Percentiles rank a stretch among this genome's conserved stretches.
phyloP scores from a whole-genome alignment of 225 moss, liverwort and hornwort genomes.

The Marchantia paleacea region DNA sequence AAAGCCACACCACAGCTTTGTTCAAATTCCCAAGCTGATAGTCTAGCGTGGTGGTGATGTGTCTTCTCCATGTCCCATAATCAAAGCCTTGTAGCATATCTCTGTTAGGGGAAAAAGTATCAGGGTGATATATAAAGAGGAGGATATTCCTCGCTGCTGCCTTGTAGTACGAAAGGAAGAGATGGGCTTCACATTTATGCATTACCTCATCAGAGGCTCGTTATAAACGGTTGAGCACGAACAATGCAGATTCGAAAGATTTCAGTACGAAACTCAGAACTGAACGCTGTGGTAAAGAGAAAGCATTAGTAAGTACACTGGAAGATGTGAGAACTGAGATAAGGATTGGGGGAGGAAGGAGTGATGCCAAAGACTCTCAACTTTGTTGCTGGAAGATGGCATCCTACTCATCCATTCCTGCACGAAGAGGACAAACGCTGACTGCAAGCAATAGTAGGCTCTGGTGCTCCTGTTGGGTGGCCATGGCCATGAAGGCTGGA shows the following conservation, averaged over 20 bases:
- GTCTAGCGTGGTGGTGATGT: neutral
- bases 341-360: slow-evolving; percentile 1
- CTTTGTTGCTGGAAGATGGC: neutral
- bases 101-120: neutral
- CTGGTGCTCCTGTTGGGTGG: neutral
- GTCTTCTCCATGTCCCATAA: neutral
- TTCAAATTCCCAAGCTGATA: neutral
- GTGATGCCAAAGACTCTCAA: neutral
- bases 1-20: neutral
- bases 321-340: neutral
- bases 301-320: neutral
- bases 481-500: neutral
- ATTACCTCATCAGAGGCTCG: neutral
- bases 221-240: neutral
- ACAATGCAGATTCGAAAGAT: neutral
- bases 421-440: slow-evolving; percentile 12
- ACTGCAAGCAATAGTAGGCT: neutral
- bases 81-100: neutral
- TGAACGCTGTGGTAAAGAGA: neutral
- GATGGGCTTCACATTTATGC: neutral
- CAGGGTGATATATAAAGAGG: neutral
- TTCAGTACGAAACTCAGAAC: neutral
- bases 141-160: neutral
- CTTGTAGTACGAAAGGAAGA: neutral
- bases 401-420: neutral